Conservation (phyloP, 192 early-diverging fungal genomes). For the Gaertneriomyces sp. region DNA sequence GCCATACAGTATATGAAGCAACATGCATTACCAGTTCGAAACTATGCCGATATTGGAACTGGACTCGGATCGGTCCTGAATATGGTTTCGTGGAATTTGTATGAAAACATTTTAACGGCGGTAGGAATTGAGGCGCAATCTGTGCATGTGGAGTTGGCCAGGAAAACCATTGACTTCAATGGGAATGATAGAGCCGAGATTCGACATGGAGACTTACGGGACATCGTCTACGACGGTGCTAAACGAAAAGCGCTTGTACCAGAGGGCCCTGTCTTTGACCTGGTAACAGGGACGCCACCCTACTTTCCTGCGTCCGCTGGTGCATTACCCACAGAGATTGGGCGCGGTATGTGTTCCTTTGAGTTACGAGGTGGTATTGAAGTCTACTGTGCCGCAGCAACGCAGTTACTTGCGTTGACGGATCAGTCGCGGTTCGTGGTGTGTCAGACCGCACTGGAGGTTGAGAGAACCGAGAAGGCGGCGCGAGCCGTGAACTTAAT, state of each 20-base stretch:
- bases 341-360: constrained; percentile 42
- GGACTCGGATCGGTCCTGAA: constrained; percentile 38
- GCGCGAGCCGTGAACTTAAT: constrained; percentile 14
- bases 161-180: constrained; percentile 28
- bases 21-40: not conserved
- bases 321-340: constrained; percentile 24
- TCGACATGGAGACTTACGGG: constrained; percentile 32
- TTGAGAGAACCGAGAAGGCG: constrained; percentile 20
- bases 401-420: constrained; percentile 1
- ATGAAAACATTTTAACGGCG: constrained; percentile 10
- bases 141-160: constrained; percentile 32
- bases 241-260: not conserved
- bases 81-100: constrained; percentile 31
- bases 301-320: constrained; percentile 37
- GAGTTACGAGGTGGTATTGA: constrained; percentile 42
- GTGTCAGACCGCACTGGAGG: constrained; percentile 32
- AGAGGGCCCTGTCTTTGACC: constrained; percentile 12
- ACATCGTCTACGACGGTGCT: constrained; percentile 1
- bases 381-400: constrained; percentile 26
- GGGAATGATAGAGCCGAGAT: constrained; percentile 13
- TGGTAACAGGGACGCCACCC: constrained; percentile 45
- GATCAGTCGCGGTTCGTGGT: constrained; percentile 30
- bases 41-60: constrained; percentile 38
- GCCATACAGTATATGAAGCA: constrained; percentile 23
- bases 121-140: constrained; percentile 41